Percentiles rank a stretch among this genome's conserved stretches.
phyloP scores from a whole-genome alignment of 169 alveolate species.

The Plasmodium reichenowi region DNA sequence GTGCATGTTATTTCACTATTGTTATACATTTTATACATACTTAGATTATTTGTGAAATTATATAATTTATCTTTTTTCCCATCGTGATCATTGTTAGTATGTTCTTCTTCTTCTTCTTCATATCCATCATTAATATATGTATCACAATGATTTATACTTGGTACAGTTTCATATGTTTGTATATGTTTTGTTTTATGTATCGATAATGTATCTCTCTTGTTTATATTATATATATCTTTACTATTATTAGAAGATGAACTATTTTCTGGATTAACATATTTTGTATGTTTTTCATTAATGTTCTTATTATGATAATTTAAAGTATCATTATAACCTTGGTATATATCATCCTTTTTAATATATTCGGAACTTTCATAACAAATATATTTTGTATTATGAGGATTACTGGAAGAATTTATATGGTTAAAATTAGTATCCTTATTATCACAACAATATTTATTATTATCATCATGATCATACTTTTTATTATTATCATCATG shows the following conservation, averaged over 20 bases:
- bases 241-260: neutral
- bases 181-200: neutral
- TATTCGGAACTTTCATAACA: neutral
- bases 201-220: neutral
- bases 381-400: neutral
- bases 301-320: neutral
- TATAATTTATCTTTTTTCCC: neutral
- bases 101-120: conserved; percentile 20
- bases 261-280: neutral
- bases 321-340: neutral
- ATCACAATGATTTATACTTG: conserved; percentile 19
- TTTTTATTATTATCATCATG: neutral
- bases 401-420: no score
- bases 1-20: conserved; percentile 6
- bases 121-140: neutral
- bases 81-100: neutral
- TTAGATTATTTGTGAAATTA: conserved; percentile 14
- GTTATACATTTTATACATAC: conserved; percentile 18
- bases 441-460: neutral
- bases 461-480: neutral
- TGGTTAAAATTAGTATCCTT: neutral
- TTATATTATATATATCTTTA: neutral
- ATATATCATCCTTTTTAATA: neutral
- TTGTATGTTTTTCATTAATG: neutral
- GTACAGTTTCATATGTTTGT: neutral